Base-by-base conservation (phyloP, 371 early-diverging fungal species). In the Lichtheimia corymbifera region DNA sequence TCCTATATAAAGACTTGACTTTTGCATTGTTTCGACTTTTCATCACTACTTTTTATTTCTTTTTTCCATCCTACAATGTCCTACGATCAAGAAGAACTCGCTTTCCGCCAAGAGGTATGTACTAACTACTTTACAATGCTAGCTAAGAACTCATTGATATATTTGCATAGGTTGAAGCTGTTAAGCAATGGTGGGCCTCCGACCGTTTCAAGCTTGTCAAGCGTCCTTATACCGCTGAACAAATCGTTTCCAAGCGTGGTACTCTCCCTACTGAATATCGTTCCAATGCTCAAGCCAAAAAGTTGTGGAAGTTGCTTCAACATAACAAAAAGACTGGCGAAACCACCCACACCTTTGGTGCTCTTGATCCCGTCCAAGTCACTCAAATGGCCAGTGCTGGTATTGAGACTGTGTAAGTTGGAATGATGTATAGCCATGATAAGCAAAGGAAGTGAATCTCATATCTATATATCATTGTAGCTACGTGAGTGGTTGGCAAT, bases 401-500 rank as follows among this genome's bases (percentile, higher is more conserved):
- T 52, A 82, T 97, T 59, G 97, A 98, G 67, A 97, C 98, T 27
- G 92, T 97, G 67, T 98, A 98, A 76, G 58, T n/a, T n/a, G n/a
- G n/a, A n/a, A n/a, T n/a, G n/a, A n/a, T n/a, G n/a, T n/a, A n/a
- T n/a, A n/a, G n/a, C n/a, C n/a, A n/a, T n/a, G n/a, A n/a, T n/a
- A n/a, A n/a, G n/a, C n/a, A n/a, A n/a, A n/a, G n/a, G n/a, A n/a
- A 18, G 15, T n/a, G 17, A 40, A 27, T 14, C n/a, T 22, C 9
- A 54, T 18, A 1, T 14, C 14, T 15, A 17, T 54, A 12, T 15
- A 15, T 30, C 25, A 53, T 6, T 25, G 0, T 45, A 58, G 58
- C 5, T 62, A 62, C 22, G 97, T 98, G 12, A 94, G 94, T 14
- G 97, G 98, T 15, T 98, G 98, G 98, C 97, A 98, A 72, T 96